Evolutionary conservation across 2,329 filamentous ascomycete species (phyloP).

Genomic region (Fusarium keratoplasticum): DNA sequence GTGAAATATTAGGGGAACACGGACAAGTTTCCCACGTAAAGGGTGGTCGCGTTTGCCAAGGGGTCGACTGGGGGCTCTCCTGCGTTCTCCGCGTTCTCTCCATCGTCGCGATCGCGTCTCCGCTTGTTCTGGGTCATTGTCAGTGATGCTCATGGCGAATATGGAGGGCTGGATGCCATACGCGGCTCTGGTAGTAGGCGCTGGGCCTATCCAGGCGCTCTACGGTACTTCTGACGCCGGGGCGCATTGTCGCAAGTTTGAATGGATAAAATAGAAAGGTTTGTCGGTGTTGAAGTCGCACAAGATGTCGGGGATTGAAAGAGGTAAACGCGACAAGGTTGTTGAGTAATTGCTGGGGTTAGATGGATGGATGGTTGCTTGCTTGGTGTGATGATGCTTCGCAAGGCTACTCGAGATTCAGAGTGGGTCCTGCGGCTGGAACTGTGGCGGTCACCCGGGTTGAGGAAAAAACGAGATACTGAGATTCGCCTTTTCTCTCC

Average conservation of each 20-base stretch:
- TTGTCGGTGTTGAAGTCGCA: neutral
- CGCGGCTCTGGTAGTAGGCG: constrained; percentile 89
- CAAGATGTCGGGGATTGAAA: neutral
- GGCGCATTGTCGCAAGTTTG: constrained; percentile 53
- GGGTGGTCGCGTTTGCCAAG: constrained; percentile 87
- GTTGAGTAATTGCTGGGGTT: neutral
- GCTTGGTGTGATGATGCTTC: constrained; percentile 14
- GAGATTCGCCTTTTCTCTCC: too few species aligned
- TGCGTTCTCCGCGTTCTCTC: constrained; percentile 55
- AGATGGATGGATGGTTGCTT: constrained; percentile 1
- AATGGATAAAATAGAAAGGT: neutral
- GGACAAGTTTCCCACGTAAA: constrained; percentile 96
- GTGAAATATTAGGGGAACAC: constrained; percentile 12
- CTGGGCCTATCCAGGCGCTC: constrained; percentile 94
- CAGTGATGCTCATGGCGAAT: neutral
- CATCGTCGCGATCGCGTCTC: constrained; percentile 71
- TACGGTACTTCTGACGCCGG: constrained; percentile 75
- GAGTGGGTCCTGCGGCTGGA: constrained; percentile 26
- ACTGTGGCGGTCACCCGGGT: neutral
- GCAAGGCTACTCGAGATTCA: constrained; percentile 24
- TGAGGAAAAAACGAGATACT: too few species aligned
- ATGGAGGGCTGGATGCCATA: constrained; percentile 55
- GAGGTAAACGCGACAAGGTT: neutral
- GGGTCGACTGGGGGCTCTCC: constrained; percentile 73
- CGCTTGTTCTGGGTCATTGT: constrained; percentile 72